A percentile compares a stretch with the other conserved stretches of the same genome.
Evolutionary conservation across 2,329 filamentous ascomycete species (phyloP).

Genomic region (Parascedosporium putredinis): DNA sequence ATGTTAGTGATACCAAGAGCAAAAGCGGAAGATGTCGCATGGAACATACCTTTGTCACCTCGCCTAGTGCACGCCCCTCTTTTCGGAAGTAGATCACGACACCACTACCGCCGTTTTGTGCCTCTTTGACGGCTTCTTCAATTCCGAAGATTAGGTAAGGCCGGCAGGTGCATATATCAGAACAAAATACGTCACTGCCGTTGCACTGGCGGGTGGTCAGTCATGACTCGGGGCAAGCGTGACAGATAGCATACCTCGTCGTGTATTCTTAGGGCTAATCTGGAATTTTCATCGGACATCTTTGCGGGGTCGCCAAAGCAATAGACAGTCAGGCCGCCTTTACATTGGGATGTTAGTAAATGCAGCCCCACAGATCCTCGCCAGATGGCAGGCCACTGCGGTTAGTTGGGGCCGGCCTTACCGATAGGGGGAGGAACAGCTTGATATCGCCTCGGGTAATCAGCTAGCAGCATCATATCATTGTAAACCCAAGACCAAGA

Average conservation of each 20-base stretch:
- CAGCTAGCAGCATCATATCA: conserved; percentile 32
- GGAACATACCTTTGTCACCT: conserved; percentile 77
- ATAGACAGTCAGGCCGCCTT: conserved; percentile 84
- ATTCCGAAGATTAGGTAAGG: conserved; percentile 96
- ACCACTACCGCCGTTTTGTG: conserved; percentile 84
- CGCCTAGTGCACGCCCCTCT: conserved; percentile 85
- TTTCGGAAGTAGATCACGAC: conserved; percentile 99
- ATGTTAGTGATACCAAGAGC: neutral
- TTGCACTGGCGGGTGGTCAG: conserved; percentile 65
- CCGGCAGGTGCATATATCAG: conserved; percentile 93
- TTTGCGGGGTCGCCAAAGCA: conserved; percentile 93
- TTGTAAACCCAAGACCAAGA: neutral
- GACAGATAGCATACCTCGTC: conserved; percentile 38
- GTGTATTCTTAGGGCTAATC: conserved; percentile 73
- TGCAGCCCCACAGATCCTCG: too few relatives aligned
- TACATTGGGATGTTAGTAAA: conserved; percentile 13
- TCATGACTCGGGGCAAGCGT: neutral
- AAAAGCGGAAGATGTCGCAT: neutral
- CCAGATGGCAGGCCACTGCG: too few relatives aligned
- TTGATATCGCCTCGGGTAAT: conserved; percentile 95
- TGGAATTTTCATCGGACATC: conserved; percentile 76
- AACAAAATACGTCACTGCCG: conserved; percentile 93
- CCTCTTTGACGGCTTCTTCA: conserved; percentile 94
- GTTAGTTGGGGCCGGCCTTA: conserved; percentile 18
- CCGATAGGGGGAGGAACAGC: conserved; percentile 91